Base-by-base conservation (phyloP, 2,329 filamentous ascomycete genomes). In the Furcasterigmium furcatum region DNA sequence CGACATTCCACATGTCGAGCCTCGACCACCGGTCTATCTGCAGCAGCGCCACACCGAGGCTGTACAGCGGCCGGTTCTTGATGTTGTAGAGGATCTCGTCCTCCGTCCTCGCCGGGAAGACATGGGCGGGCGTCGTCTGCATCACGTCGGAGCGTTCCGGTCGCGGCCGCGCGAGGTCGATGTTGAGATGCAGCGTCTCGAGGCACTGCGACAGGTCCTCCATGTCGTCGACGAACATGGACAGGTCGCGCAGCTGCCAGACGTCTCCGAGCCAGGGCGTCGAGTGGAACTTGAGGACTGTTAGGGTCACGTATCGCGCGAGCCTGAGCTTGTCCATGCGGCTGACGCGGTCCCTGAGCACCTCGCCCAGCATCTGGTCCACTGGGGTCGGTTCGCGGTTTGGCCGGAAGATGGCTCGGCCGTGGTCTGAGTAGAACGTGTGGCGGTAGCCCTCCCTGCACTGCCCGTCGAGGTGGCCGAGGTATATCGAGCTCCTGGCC, bases 1-100 rank as follows among this genome's bases (percentile, higher is more conserved):
- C 41, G 14, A 60, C 44, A 24, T 61, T 53, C 5, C 52, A 41
- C 19, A 59, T 16, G 9, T 38, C 19, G 3, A 38, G 36, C 5
- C 13, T 14, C 14, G 46, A 32, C 56, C 52, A 56, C 7, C 50
- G 49, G 4, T 54, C 57, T 16, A 61, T 61, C 38, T 60, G 56
- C 1, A 60, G 49, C 16, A 61, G 42, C 4, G 55, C 56, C 1
- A 56, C 55, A 1, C 59, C 59, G 2, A 61, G 55, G 19, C 56
- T 57, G 42, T 56, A 49, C 16, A 60, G 45, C 2, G 56, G 52
- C 32, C 57, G 34, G 40, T 59, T 61, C 6, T 54, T 46, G 14
- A 60, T 55, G 1, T 54, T 56, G 27, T 45, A 53, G 1, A 43
- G 25, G 1, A 54, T n/a, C 10, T 25, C n/a, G 3, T 36, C 27